Percentiles rank a stretch among this genome's conserved stretches.
Evolutionary conservation across 1,139 yeast species (phyloP).

Genomic region (Pichia sp.): DNA sequence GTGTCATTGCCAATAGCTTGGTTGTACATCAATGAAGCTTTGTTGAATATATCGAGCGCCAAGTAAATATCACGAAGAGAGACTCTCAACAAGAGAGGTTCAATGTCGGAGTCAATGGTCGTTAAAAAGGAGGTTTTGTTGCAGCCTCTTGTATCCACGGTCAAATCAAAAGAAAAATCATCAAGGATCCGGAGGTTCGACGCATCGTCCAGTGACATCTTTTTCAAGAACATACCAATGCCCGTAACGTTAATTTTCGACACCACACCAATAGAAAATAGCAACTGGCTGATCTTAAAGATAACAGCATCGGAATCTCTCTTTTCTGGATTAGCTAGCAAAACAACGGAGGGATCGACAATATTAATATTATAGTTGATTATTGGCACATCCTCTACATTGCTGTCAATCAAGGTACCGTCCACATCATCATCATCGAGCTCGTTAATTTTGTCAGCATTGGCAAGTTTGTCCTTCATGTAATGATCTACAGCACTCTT

Average conservation of each 20-base stretch:
- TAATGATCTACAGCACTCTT: conserved; percentile 8
- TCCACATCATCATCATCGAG: conserved; percentile 3
- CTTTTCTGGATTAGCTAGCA: conserved; percentile 73
- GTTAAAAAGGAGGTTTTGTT: conserved; percentile 52
- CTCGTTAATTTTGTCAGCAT: conserved; percentile 3
- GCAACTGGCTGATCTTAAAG: conserved; percentile 75
- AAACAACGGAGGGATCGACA: conserved; percentile 68
- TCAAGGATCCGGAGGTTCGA: conserved; percentile 70
- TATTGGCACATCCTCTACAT: not conserved
- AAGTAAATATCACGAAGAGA: conserved; percentile 82
- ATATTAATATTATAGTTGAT: conserved; percentile 53
- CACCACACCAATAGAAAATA: conserved; percentile 62
- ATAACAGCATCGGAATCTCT: conserved; percentile 80
- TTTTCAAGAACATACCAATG: conserved; percentile 79
- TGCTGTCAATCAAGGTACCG: no score
- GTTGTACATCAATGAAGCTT: conserved; percentile 54
- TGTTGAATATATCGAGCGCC: conserved; percentile 66
- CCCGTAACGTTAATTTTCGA: conserved; percentile 64
- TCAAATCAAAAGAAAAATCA: conserved; percentile 76
- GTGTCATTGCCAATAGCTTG: conserved; percentile 17
- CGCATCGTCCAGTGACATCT: conserved; percentile 60
- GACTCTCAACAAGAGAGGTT: conserved; percentile 72
- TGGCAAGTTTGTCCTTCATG: not conserved
- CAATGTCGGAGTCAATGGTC: conserved; percentile 62
- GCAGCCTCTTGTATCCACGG: conserved; percentile 67